Evolutionary conservation across 768 basidiomycete species (phyloP).

Genomic region (Boletus sp.): DNA sequence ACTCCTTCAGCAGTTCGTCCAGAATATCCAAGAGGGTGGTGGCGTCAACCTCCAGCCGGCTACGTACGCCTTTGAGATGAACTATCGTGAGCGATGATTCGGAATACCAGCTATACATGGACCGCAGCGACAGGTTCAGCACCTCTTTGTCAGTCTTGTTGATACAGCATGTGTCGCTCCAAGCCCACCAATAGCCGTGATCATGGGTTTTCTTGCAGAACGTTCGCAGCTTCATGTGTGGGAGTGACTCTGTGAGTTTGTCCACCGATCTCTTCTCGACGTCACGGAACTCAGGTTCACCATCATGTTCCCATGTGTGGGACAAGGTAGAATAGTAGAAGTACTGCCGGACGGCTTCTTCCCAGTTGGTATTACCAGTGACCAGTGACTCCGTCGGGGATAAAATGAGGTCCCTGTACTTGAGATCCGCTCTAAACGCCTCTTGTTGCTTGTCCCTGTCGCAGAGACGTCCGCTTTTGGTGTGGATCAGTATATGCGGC

Average conservation of each 20-base stretch:
- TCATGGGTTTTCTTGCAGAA: constrained; percentile 11
- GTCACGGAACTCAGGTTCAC: constrained; percentile 7
- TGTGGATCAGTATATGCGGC: constrained; percentile 15
- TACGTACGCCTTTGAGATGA: constrained; percentile 16
- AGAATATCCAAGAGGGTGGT: neutral
- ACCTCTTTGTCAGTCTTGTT: constrained; percentile 19
- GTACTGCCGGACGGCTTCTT: neutral
- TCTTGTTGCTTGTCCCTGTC: constrained; percentile 6
- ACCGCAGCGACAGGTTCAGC: constrained; percentile 15
- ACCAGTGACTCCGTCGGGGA: neutral
- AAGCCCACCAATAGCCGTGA: constrained; percentile 20
- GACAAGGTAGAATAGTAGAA: constrained; percentile 19
- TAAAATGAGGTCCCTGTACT: constrained; percentile 14
- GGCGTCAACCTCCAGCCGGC: neutral
- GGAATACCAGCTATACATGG: constrained; percentile 29
- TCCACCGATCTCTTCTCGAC: constrained; percentile 2
- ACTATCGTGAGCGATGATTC: constrained; percentile 23
- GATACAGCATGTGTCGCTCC: constrained; percentile 27
- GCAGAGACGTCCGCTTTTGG: constrained; percentile 13
- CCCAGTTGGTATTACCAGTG: neutral
- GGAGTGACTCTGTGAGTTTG: neutral
- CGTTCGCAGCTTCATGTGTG: constrained; percentile 5
- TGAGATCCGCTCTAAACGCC: constrained; percentile 6
- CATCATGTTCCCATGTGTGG: constrained; percentile 18
- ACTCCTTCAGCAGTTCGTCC: constrained; percentile 2